Base-by-base conservation (phyloP, 108 stramenopile species). In the Skeletonema potamos region DNA sequence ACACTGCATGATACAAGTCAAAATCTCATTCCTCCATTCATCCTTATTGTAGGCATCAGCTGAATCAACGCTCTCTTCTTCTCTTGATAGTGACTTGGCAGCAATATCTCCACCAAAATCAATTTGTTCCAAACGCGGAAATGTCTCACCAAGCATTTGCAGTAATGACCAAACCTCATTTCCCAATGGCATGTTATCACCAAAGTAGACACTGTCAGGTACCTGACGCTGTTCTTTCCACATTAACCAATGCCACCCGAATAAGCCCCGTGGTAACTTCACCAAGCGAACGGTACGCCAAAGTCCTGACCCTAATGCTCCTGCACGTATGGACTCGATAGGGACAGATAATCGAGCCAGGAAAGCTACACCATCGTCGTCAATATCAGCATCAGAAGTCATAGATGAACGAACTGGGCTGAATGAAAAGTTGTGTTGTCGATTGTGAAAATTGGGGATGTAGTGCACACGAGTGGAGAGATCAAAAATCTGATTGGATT, bases 81-180 rank as follows among this genome's bases (percentile, higher is more conserved):
- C 41, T 28, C 2, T 18, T 4, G 20, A 61, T 36, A 44, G 22
- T 51, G 48, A 24, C 48, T 51, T 51, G 70, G 51, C 20, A 66
- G 51, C 20, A 66, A 67, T 68, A 34, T 80, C 79, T 22, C 79
- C 79, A 15, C 79, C 62, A 73, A 80, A 80, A 67, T 80, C 79
- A 58, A 80, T 57, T 28, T 73, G 72, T 37, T 73, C 54, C 37
- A 80, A 56, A 46, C 29, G 54, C 4, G 79, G 79, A 69, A 80
- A 80, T 2, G 72, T 73, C n/a, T 67, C 72, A 17, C 41, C 22
- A 32, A 80, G 29, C 67, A 73, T 68, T 43, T 48, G 59, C 43
- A 80, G 26, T 27, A 80, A 36, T 28, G 72, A 28, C 68, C 72
- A 73, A 2, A 80, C 71, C 30, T 73, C 79, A 54, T 64, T 55